Percentiles rank a stretch among this genome's conserved stretches.
phyloP scores from a whole-genome alignment of 2,329 filamentous ascomycete species.

The Chaetomiaceae sp. region DNA sequence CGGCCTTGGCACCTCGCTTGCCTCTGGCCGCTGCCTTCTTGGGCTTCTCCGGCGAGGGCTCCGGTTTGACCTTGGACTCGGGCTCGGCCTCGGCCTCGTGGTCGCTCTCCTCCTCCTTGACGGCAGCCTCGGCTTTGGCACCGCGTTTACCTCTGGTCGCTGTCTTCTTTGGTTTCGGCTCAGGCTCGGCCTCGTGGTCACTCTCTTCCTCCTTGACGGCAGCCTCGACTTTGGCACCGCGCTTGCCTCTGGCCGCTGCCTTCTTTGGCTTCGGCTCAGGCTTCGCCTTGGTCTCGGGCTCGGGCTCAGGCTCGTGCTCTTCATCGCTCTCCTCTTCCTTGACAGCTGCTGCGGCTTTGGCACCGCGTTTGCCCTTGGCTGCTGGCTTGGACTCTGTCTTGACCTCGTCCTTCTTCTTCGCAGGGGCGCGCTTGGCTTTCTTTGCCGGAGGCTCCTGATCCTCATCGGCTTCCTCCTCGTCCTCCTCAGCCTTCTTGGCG shows the following conservation, averaged over 20 bases:
- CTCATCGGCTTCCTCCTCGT: constrained; percentile 27
- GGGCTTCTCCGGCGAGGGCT: constrained; percentile 8
- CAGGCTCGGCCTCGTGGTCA: constrained; percentile 5
- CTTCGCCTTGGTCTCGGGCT: neutral
- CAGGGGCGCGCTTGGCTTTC: constrained; percentile 30
- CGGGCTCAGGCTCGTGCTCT: constrained; percentile 1
- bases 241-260: constrained; percentile 11
- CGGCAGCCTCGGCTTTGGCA: no score
- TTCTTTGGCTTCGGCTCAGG: constrained; percentile 15
- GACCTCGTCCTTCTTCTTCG: constrained; percentile 21
- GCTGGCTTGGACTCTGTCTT: constrained; percentile 18
- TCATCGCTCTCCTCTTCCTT: constrained; percentile 4
- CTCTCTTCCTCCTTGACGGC: constrained; percentile 8
- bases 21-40: no score
- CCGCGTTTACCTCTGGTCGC: no score
- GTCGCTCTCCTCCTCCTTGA: no score
- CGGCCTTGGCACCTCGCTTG: no score
- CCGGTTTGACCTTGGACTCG: no score
- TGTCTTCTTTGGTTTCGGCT: no score
- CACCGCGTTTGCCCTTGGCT: constrained; percentile 15
- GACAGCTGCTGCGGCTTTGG: constrained; percentile 17
- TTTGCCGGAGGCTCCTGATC: constrained; percentile 34
- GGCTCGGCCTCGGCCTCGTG: constrained; percentile 4
- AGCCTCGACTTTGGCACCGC: constrained; percentile 20
- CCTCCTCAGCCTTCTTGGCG: constrained; percentile 30